A percentile compares a stretch with the other conserved stretches of the same genome.
These are phyloP conservation scores for Vitellaria paradoxa DNA, from an alignment of 179 eudicot species.

Conservation along the genomic window DNA sequence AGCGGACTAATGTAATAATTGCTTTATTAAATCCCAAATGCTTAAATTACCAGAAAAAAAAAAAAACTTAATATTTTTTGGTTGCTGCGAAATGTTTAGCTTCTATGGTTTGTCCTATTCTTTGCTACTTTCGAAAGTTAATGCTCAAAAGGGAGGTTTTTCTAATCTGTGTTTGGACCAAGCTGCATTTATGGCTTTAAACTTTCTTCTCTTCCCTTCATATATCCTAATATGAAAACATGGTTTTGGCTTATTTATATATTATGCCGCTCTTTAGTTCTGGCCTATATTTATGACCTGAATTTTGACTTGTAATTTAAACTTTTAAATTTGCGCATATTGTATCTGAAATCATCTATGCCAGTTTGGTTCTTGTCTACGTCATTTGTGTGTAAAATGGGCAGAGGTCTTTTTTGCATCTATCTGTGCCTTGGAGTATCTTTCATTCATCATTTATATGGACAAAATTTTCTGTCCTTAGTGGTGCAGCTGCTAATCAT, in stretches of 20 bases:
- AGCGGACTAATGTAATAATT: not conserved
- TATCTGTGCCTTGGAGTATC: not conserved
- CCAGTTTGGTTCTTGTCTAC: not conserved
- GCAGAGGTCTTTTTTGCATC: not conserved
- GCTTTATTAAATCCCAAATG: not conserved
- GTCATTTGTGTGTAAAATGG: not conserved
- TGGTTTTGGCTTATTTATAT: not conserved
- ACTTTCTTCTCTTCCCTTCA: slow-evolving; percentile 1
- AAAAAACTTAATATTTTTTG: not conserved
- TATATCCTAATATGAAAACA: not conserved
- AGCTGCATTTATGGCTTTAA: not conserved
- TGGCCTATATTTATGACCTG: not conserved
- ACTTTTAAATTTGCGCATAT: not conserved
- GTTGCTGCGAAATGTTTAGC: not conserved
- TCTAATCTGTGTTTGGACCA: not conserved
- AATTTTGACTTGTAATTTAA: not conserved
- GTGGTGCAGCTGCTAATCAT: not conserved
- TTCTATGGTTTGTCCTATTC: not conserved
- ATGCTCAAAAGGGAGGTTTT: not conserved
- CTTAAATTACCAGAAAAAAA: not conserved
- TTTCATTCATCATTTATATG: slow-evolving; percentile 3
- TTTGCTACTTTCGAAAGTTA: not conserved
- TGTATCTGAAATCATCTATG: not conserved
- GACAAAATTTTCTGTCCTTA: not conserved
- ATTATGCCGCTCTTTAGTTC: not conserved